A percentile compares a stretch with the other conserved stretches of the same genome.
phyloP scores from a whole-genome alignment of 768 basidiomycete species.

The Pisolithus orientalis region DNA sequence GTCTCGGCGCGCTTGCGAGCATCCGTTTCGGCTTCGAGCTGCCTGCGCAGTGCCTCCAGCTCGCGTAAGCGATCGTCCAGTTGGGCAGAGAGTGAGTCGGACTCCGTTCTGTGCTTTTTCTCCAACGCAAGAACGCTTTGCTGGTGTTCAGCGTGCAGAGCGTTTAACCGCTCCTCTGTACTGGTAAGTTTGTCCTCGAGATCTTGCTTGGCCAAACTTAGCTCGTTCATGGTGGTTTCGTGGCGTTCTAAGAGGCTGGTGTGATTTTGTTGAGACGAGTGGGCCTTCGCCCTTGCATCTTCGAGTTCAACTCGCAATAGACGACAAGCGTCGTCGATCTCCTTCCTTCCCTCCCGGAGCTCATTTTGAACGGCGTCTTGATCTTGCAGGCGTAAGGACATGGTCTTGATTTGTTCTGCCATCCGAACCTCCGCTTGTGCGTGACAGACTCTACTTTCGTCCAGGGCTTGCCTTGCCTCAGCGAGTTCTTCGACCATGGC shows the following conservation, averaged over 20 bases:
- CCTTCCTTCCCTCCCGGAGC: constrained; percentile 2
- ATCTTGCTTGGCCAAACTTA: constrained; percentile 18
- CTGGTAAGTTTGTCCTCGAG: constrained; percentile 27
- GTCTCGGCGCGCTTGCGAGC: constrained; percentile 29
- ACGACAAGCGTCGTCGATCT: constrained; percentile 13
- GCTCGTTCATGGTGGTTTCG: constrained; percentile 18
- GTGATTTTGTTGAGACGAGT: constrained; percentile 16
- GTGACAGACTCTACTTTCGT: constrained; percentile 30
- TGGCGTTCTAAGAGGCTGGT: constrained; percentile 22
- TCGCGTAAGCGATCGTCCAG: constrained; percentile 33
- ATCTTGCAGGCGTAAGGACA: constrained; percentile 12
- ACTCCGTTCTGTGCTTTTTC: constrained; percentile 27
- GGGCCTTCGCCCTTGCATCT: constrained; percentile 15
- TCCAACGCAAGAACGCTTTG: constrained; percentile 20
- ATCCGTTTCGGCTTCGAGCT: constrained; percentile 35
- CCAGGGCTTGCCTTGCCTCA: constrained; percentile 28
- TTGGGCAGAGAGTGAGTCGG: constrained; percentile 32
- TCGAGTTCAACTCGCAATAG: constrained; percentile 21
- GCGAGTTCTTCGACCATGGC: constrained; percentile 30
- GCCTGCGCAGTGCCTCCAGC: constrained; percentile 26
- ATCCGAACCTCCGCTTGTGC: constrained; percentile 25
- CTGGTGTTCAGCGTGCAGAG: constrained; percentile 24
- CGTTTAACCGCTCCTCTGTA: constrained; percentile 14
- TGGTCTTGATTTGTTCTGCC: constrained; percentile 23
- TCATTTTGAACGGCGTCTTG: constrained; percentile 10